Percentiles rank a stretch among this genome's conserved stretches.
Evolutionary conservation across 2,329 filamentous ascomycete species (phyloP).

Genomic region (Apiospora marii): DNA sequence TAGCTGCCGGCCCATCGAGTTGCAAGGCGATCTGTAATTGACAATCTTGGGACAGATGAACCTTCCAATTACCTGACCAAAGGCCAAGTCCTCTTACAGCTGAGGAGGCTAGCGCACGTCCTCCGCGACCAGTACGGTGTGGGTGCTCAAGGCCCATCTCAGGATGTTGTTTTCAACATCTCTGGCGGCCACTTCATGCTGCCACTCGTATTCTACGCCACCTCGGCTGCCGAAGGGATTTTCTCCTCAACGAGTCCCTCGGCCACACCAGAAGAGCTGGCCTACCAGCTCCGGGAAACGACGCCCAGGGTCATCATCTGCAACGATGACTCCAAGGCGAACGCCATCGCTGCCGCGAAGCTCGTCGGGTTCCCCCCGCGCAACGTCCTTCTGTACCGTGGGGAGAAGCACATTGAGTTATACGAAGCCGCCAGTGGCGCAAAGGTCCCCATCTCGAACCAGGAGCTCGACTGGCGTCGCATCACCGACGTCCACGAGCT

Average conservation of each 20-base stretch:
- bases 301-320: conserved; percentile 51
- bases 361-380: conserved; percentile 51
- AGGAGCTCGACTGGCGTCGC: conserved; percentile 58
- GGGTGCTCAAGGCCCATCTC: conserved; percentile 31
- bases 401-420: conserved; percentile 40
- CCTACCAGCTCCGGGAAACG: conserved; percentile 49
- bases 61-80: conserved; percentile 63
- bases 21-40: not conserved
- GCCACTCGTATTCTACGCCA: conserved; percentile 37
- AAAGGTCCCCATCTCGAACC: conserved; percentile 43
- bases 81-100: conserved; percentile 54
- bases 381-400: conserved; percentile 60
- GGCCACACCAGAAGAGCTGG: conserved; percentile 36
- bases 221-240: conserved; percentile 36
- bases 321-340: conserved; percentile 54
- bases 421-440: conserved; percentile 41
- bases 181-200: conserved; percentile 38
- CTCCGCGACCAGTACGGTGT: conserved; percentile 50
- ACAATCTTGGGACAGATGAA: conserved; percentile 42
- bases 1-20: not conserved
- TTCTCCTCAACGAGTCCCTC: conserved; percentile 37
- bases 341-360: conserved; percentile 57
- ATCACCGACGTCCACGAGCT: conserved; percentile 59
- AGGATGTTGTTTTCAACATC: conserved; percentile 38
- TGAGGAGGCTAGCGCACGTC: conserved; percentile 61